Evolutionary conservation across 805 yeast species (phyloP), one percentile per base, ranked within the genome.

Genomic region (Saccharomycopsis vini): DNA sequence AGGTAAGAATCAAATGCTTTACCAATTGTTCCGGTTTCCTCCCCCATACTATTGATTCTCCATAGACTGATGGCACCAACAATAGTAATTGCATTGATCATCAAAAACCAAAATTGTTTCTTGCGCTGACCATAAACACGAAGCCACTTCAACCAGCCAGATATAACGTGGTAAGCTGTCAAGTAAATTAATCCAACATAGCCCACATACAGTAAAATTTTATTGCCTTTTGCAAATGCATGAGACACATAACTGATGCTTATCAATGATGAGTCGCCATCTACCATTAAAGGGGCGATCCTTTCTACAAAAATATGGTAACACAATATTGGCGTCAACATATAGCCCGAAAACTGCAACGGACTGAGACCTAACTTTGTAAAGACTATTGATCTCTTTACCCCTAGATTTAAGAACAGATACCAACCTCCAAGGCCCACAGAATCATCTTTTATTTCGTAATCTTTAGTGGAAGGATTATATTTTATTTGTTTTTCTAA

Each of bases 231-330:
- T n/a, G 24, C 35, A 6, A 54, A 46, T 2, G 64, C 53, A 48
- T 70, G 68, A 0, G 77, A 52, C 7, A 81, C 63, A 52, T 67
- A 81, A 6, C 72, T 70, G 36, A 83, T 59, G 36, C 63, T 69
- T 18, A 83, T 59, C 43, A 72, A 61, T 1, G 79, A 68, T 2
- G 81, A 72, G 57, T 81, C 90, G 1, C 86, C 88, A 46, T 79
- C 83, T 1, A 76, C 62, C 2, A 53, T 15, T n/a, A 65, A 22
- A 0, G 90, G 88, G 0, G 64, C 62, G 3, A 68, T 39, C 42
- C 86, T 63, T 50, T 71, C 65, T 36, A 70, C 67, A 10, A 60
- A 45, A 15, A 64, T 63, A 54, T 83, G 92, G 34, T 60, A 67
- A 0, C 50, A 39, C 1, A 77, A 44, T 5, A 74, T 51, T 0